Base-by-base conservation (phyloP, 73 alveolate genomes). In the Paramecium primaurelia region DNA sequence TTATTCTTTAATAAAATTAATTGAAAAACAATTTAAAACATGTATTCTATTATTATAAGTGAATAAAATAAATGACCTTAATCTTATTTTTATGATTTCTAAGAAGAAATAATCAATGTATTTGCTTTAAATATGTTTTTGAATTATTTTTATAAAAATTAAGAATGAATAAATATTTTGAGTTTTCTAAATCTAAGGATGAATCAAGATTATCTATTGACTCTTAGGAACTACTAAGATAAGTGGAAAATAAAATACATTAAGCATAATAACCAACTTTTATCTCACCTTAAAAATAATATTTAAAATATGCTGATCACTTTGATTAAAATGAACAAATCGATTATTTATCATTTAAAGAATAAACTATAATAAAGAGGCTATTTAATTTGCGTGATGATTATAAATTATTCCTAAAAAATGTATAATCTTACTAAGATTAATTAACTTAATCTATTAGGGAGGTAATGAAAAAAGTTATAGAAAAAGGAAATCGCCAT, bases 191-290 rank as follows among this genome's bases (percentile, higher is more conserved):
- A 64, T 28, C 47, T 11, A 28, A 64, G 49, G 84, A 64, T 28
- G 84, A 64, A 64, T 64, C 84, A 64, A 64, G 84, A 28, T 28
- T 32, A 64, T 64, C 84, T 10, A 64, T 64, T 26, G 84, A 64
- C 28, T 64, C 84, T 25, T 64, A 64, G 12, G 84, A 64, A 64
- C 47, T 64, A 18, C 28, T 64, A 2, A 20, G 84, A 6, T 32
- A 64, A 64, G 84, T 64, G 22, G 84, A 64, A 64, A 64, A 28
- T 18, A 64, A 64, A 64, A 64, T 64, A 64, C 25, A 64, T 14
- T 64, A 64, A 64, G 20, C 47, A 14, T 54, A 54, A 54, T 64
- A 51, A 16, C 84, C 45, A 64, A 9, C 28, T 2, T 64, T 32
- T 32, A 64, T 64, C 6, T 64, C 84, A 1, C 84, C 42, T 12